A percentile compares a stretch with the other conserved stretches of the same genome.
phyloP scores from a whole-genome alignment of 1,139 yeast genomes.

The Candida buenavistaensis region DNA sequence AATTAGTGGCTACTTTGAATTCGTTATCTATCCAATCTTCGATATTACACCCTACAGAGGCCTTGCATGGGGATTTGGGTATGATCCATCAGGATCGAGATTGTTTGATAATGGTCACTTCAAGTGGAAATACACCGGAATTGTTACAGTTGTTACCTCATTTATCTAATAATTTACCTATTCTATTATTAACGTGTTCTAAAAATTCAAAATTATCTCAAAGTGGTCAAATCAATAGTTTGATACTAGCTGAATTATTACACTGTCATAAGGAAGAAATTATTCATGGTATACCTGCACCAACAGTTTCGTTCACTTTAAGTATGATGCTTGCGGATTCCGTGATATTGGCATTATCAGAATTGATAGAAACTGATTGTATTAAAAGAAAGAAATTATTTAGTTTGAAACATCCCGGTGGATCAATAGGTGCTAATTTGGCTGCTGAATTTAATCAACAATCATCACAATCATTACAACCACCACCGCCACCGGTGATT shows the following conservation, averaged over 20 bases:
- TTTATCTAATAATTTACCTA: slow-evolving; percentile 51
- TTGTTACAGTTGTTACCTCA: slow-evolving; percentile 61
- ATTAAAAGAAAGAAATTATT: slow-evolving; percentile 55
- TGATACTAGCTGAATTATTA: slow-evolving; percentile 67
- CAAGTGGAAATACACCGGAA: slow-evolving; percentile 86
- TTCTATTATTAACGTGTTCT: slow-evolving; percentile 65
- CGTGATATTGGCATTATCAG: slow-evolving; percentile 69
- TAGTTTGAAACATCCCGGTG: slow-evolving; percentile 83
- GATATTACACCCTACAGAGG: slow-evolving; percentile 79
- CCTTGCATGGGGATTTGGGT: slow-evolving; percentile 90
- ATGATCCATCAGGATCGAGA: slow-evolving; percentile 58
- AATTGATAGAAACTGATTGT: slow-evolving; percentile 60
- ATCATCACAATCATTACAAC: slow-evolving; percentile 6
- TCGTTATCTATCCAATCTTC: slow-evolving; percentile 73
- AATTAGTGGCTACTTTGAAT: slow-evolving; percentile 78
- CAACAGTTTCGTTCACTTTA: slow-evolving; percentile 81
- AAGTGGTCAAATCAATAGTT: slow-evolving; percentile 46
- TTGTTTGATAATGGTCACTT: slow-evolving; percentile 66
- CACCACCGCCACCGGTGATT: slow-evolving; percentile 1
- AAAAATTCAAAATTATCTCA: slow-evolving; percentile 46
- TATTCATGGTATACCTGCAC: slow-evolving; percentile 85
- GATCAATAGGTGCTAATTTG: slow-evolving; percentile 71
- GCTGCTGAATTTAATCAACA: slow-evolving; percentile 16
- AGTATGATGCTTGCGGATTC: slow-evolving; percentile 80
- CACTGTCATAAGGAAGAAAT: slow-evolving; percentile 54